Conservation (phyloP, 2,329 filamentous ascomycete species). For the Xylaria sp. region DNA sequence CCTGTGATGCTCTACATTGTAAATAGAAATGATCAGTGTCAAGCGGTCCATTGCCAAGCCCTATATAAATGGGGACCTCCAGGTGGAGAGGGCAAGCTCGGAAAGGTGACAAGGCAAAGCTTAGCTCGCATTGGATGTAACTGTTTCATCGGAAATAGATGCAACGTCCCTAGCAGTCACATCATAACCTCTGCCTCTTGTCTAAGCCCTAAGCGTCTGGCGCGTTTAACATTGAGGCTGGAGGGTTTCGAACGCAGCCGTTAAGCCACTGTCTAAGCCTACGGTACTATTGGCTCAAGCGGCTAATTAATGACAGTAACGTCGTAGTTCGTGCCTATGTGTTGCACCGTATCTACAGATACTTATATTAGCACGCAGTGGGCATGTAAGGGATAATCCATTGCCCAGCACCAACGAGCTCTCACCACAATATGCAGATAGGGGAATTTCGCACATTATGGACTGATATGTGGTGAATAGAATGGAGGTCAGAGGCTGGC, state of each 20-base stretch:
- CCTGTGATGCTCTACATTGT: constrained; percentile 5
- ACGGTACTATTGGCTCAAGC: constrained; percentile 2
- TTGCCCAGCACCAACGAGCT: constrained; percentile 14
- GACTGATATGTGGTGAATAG: not conserved
- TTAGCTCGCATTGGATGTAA: constrained; percentile 12
- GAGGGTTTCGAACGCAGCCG: not conserved
- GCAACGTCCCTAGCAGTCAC: not conserved
- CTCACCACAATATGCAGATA: not conserved
- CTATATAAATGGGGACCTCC: constrained; percentile 1
- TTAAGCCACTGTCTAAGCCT: not conserved
- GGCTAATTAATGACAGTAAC: no score
- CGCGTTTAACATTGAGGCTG: constrained; percentile 3
- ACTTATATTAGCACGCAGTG: no score
- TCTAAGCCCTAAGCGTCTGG: not conserved
- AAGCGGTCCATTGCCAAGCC: constrained; percentile 20
- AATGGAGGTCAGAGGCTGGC: not conserved
- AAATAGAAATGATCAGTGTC: constrained; percentile 22
- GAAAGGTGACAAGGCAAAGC: constrained; percentile 14
- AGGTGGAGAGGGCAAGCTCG: not conserved
- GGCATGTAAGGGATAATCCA: no score
- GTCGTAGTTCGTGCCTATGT: no score
- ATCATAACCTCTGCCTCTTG: not conserved
- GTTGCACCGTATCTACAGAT: no score
- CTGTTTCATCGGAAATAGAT: constrained; percentile 25
- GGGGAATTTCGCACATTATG: not conserved